phyloP scores from a whole-genome alignment of 192 early-diverging fungal species.

The Mortierella claussenii region DNA sequence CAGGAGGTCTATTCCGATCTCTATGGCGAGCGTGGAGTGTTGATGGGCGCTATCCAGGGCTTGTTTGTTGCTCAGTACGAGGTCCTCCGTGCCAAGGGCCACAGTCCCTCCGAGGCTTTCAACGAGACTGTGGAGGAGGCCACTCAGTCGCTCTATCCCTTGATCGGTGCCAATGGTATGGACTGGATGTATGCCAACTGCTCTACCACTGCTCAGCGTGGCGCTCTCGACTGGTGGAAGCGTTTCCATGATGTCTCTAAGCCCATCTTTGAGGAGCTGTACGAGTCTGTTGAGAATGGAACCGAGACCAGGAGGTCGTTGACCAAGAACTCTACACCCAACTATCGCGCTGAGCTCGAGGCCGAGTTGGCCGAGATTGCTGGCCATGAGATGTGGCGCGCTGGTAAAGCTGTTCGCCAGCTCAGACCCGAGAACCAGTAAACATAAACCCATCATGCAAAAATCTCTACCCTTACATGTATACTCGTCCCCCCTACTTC shows the following conservation, averaged over 20 bases:
- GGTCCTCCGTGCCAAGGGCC: constrained; percentile 90
- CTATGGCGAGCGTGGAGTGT: constrained; percentile 94
- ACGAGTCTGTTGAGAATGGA: constrained; percentile 88
- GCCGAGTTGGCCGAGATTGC: constrained; percentile 90
- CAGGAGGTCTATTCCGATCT: constrained; percentile 98
- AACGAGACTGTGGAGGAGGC: constrained; percentile 99
- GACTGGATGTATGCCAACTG: constrained; percentile 97
- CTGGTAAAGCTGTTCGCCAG: constrained; percentile 87
- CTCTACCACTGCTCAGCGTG: constrained; percentile 95
- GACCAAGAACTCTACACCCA: constrained; percentile 87
- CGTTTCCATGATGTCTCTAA: constrained; percentile 92
- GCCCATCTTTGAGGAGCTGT: constrained; percentile 94
- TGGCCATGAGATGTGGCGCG: constrained; percentile 88
- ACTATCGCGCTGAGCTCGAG: constrained; percentile 95
- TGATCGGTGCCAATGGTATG: constrained; percentile 97
- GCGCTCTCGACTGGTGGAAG: constrained; percentile 97
- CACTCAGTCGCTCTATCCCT: constrained; percentile 96
- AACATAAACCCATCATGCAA: too few relatives aligned
- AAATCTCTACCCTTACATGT: too few relatives aligned
- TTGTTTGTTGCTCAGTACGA: constrained; percentile 97
- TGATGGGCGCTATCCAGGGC: constrained; percentile 99
- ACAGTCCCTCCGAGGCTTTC: constrained; percentile 98
- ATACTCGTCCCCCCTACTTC: too few relatives aligned
- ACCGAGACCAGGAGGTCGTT: constrained; percentile 87
- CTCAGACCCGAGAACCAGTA: constrained; percentile 89